Percentiles rank a stretch among this genome's conserved stretches.
Conservation (phyloP, 805 yeast genomes). For the Wickerhamomyces sydowiorum region DNA sequence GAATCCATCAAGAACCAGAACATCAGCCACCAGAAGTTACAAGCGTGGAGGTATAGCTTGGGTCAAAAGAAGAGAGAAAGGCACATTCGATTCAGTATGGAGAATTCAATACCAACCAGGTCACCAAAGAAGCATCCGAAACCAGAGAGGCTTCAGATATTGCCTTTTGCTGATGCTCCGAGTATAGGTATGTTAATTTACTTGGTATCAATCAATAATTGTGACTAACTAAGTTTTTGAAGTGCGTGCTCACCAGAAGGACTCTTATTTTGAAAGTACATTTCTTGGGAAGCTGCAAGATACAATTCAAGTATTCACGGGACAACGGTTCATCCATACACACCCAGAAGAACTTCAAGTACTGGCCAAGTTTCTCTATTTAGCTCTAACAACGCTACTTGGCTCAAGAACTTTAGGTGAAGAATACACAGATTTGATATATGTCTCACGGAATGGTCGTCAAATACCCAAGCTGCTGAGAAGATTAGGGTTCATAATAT, state of each 20-base stretch:
- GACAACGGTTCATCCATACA: constrained; percentile 59
- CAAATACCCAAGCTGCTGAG: constrained; percentile 39
- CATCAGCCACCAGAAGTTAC: too few species aligned
- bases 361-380: constrained; percentile 53
- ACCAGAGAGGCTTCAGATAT: constrained; percentile 10
- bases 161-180: constrained; percentile 82
- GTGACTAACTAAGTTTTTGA: constrained; percentile 2
- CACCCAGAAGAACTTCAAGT: constrained; percentile 59
- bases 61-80: too few species aligned
- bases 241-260: constrained; percentile 90
- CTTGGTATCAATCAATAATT: neutral
- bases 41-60: too few species aligned
- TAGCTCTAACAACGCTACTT: constrained; percentile 66
- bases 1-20: too few species aligned
- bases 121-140: neutral
- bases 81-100: too few species aligned
- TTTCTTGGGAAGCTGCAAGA: constrained; percentile 52
- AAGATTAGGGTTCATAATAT: constrained; percentile 52
- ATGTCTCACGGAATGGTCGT: constrained; percentile 50
- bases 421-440: constrained; percentile 80
- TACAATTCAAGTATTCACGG: constrained; percentile 44
- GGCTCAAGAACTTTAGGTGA: constrained; percentile 89
- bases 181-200: constrained; percentile 55
- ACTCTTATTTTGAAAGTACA: constrained; percentile 58
- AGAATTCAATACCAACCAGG: neutral